Conservation (phyloP, 805 yeast species). For the Lachancea waltii region DNA sequence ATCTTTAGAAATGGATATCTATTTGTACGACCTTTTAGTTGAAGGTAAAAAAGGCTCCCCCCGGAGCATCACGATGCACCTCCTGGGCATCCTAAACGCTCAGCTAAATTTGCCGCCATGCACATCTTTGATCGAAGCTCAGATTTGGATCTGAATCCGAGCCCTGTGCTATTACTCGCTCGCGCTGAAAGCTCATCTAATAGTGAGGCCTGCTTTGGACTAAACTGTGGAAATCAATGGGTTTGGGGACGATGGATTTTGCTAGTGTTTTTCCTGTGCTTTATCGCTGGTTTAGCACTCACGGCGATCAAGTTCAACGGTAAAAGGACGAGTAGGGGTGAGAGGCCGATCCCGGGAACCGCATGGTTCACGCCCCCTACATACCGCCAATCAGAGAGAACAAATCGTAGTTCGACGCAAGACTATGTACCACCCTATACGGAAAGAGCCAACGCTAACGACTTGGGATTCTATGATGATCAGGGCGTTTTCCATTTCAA, state of each 20-base stretch:
- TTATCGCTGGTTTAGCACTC: conserved; percentile 42
- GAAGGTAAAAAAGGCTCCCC: neutral
- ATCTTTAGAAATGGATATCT: neutral
- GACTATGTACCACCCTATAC: conserved; percentile 63
- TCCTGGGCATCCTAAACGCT: no score
- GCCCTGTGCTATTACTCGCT: no score
- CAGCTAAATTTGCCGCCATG: neutral
- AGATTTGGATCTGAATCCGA: no score
- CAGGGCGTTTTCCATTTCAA: conserved; percentile 46
- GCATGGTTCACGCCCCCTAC: conserved; percentile 86
- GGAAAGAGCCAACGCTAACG: conserved; percentile 58
- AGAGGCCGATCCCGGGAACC: conserved; percentile 64
- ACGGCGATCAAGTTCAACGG: conserved; percentile 51
- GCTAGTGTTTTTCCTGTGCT: conserved; percentile 41
- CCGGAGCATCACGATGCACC: no score
- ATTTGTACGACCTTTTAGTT: neutral
- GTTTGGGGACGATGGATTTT: conserved; percentile 54
- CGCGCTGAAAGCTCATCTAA: neutral
- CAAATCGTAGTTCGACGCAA: conserved; percentile 32
- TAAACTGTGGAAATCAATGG: conserved; percentile 22
- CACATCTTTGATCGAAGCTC: no score
- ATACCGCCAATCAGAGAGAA: conserved; percentile 59
- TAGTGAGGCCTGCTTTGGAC: conserved; percentile 16
- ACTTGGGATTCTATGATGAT: conserved; percentile 70
- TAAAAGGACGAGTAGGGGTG: conserved; percentile 39